A percentile compares a stretch with the other conserved stretches of the same genome.
These are phyloP conservation scores for Croton laevigatus DNA, from an alignment of 441 rosid genomes.

Conservation along the genomic window DNA sequence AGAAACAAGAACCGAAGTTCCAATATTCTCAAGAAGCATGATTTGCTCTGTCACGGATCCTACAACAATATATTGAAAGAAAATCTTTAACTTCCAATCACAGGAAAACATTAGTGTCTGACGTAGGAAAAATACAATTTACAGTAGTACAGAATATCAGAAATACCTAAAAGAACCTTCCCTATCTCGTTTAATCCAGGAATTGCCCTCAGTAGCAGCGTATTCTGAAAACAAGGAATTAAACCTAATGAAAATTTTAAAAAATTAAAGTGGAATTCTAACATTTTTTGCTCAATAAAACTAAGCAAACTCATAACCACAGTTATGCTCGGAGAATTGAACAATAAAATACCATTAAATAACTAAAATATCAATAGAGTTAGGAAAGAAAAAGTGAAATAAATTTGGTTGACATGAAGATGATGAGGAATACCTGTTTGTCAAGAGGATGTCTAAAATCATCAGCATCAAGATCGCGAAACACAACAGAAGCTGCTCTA, in stretches of 20 bases:
- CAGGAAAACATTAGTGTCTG: constrained; percentile 1
- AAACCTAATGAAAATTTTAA: not conserved
- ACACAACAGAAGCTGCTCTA: constrained; percentile 56
- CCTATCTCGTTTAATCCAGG: constrained; percentile 85
- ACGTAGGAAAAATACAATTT: not conserved
- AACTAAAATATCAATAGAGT: not conserved
- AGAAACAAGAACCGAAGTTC: constrained; percentile 90
- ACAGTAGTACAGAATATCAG: not conserved
- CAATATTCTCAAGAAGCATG: constrained; percentile 97
- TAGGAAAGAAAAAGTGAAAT: too few species aligned
- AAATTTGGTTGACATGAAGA: too few species aligned
- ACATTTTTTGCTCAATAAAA: not conserved
- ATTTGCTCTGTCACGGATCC: constrained; percentile 81
- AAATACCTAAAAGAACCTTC: constrained; percentile 69
- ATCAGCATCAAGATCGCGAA: constrained; percentile 90
- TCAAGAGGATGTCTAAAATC: constrained; percentile 93
- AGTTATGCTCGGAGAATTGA: too few species aligned
- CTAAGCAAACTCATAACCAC: not conserved
- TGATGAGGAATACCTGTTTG: constrained; percentile 53
- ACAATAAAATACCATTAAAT: too few species aligned
- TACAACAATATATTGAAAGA: constrained; percentile 32
- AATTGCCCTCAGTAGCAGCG: constrained; percentile 75
- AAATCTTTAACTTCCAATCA: not conserved
- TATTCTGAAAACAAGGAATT: constrained; percentile 53
- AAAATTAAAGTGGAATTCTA: too few species aligned